Evolutionary conservation across 1,284 basidiomycete genomes (phyloP).

Genomic region (Sporisorium exsertum): DNA sequence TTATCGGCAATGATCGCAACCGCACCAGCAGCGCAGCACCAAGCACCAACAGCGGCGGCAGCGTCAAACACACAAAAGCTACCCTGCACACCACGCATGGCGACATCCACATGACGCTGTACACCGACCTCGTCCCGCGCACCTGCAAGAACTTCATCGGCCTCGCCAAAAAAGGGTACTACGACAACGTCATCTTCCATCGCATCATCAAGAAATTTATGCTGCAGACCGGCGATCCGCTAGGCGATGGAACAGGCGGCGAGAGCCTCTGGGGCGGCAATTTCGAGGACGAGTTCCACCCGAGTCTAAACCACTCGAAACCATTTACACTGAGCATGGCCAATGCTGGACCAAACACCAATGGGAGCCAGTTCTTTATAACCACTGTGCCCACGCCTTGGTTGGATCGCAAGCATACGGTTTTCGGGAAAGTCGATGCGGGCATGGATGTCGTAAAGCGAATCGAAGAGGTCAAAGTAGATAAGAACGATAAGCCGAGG

Average conservation of each 20-base stretch:
- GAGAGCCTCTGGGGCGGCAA: slow-evolving; percentile 83
- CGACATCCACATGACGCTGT: slow-evolving; percentile 86
- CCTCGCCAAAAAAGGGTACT: slow-evolving; percentile 90
- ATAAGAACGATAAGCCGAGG: slow-evolving; percentile 70
- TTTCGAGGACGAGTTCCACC: slow-evolving; percentile 93
- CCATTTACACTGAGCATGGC: slow-evolving; percentile 99
- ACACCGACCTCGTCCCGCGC: slow-evolving; percentile 90
- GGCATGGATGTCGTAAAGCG: slow-evolving; percentile 76
- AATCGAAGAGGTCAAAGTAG: slow-evolving; percentile 79
- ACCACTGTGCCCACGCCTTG: slow-evolving; percentile 95
- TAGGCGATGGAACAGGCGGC: slow-evolving; percentile 98
- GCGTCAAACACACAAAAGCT: slow-evolving; percentile 70
- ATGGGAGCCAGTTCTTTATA: slow-evolving; percentile 98
- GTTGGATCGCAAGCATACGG: slow-evolving; percentile 77
- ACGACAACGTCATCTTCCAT: slow-evolving; percentile 94
- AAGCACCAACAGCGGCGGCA: neutral
- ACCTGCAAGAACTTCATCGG: slow-evolving; percentile 98
- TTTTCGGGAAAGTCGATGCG: slow-evolving; percentile 73
- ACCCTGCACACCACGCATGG: slow-evolving; percentile 95
- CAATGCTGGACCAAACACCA: slow-evolving; percentile 93
- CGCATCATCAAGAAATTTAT: slow-evolving; percentile 99
- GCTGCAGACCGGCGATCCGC: slow-evolving; percentile 97
- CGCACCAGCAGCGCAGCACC: slow-evolving; percentile 6
- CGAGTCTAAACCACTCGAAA: slow-evolving; percentile 88
- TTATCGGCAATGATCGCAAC: slow-evolving; percentile 39